A percentile compares a stretch with the other conserved stretches of the same genome.
Conservation (phyloP, 176 grass and related monocot genomes). For the Hyparrhenia diplandra region DNA sequence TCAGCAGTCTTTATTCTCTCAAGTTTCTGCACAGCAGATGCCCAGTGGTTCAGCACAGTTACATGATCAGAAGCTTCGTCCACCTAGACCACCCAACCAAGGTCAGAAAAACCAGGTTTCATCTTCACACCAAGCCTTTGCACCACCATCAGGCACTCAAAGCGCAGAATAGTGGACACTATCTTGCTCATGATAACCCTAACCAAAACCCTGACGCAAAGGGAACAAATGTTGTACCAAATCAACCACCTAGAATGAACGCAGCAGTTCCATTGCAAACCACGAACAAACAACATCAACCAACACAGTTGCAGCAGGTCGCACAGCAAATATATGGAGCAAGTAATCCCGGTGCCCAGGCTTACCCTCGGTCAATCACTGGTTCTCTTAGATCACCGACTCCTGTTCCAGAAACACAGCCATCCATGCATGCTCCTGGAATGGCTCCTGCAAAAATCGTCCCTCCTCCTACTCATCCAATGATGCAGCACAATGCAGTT, state of each 20-base stretch:
- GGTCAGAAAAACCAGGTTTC: slow-evolving; percentile 36
- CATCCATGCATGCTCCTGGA: slow-evolving; percentile 41
- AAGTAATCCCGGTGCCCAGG: slow-evolving; percentile 31
- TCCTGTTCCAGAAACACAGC: slow-evolving; percentile 25
- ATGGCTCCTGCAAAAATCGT: slow-evolving; percentile 27
- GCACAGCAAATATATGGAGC: slow-evolving; percentile 43
- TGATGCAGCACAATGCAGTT: slow-evolving; percentile 25
- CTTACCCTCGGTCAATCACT: slow-evolving; percentile 38
- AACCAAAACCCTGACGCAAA: slow-evolving; percentile 35
- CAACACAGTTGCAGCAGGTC: slow-evolving; percentile 36
- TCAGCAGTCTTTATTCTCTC: slow-evolving; percentile 55
- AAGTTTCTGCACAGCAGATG: slow-evolving; percentile 59
- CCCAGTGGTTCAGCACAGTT: slow-evolving; percentile 45
- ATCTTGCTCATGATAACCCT: slow-evolving; percentile 34
- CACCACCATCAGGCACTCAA: slow-evolving; percentile 34
- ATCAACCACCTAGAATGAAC: slow-evolving; percentile 35
- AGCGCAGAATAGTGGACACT: slow-evolving; percentile 13
- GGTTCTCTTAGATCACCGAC: slow-evolving; percentile 34
- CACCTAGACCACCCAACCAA: slow-evolving; percentile 43
- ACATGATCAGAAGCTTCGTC: slow-evolving; percentile 39
- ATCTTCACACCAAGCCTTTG: slow-evolving; percentile 29
- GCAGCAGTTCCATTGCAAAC: slow-evolving; percentile 32
- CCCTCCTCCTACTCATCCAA: slow-evolving; percentile 17
- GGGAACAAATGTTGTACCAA: slow-evolving; percentile 28
- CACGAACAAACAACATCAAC: slow-evolving; percentile 39